A percentile compares a stretch with the other conserved stretches of the same genome.
phyloP scores from a whole-genome alignment of 1,284 basidiomycete genomes.

The Termitomyces sp. region DNA sequence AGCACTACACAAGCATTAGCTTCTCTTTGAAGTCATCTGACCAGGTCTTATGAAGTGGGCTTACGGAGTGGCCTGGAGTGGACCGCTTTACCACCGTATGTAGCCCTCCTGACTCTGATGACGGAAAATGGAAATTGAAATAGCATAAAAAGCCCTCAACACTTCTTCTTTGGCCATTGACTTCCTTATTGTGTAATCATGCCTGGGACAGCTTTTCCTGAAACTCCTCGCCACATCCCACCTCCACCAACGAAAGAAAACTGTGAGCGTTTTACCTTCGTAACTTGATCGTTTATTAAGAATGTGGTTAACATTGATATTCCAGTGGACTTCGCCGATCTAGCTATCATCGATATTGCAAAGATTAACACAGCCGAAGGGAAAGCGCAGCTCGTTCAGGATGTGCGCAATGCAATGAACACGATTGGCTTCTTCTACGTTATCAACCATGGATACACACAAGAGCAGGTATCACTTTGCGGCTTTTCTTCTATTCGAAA shows the following conservation, averaged over 20 bases:
- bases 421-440: constrained; percentile 9
- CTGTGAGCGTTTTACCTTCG: not conserved
- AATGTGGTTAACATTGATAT: not conserved
- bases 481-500: constrained; percentile 35
- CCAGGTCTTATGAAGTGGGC: not conserved
- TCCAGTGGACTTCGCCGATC: constrained; percentile 61
- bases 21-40: not conserved
- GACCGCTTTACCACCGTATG: not conserved
- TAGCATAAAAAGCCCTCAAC: not conserved
- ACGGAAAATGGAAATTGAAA: not conserved
- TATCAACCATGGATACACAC: constrained; percentile 34
- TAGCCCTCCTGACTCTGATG: not conserved
- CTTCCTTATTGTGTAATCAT: not conserved
- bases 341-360: constrained; percentile 59
- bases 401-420: constrained; percentile 21
- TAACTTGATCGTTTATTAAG: not conserved
- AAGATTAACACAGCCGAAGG: constrained; percentile 42
- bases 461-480: constrained; percentile 36
- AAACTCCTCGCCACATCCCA: constrained; percentile 8
- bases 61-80: too few relatives aligned
- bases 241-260: constrained; percentile 5
- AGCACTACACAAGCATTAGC: not conserved
- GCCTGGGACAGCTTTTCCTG: not conserved
- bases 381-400: constrained; percentile 41
- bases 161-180: not conserved